Conservation (phyloP, 805 yeast species). For the Cyberlindnera euphorbiae region DNA sequence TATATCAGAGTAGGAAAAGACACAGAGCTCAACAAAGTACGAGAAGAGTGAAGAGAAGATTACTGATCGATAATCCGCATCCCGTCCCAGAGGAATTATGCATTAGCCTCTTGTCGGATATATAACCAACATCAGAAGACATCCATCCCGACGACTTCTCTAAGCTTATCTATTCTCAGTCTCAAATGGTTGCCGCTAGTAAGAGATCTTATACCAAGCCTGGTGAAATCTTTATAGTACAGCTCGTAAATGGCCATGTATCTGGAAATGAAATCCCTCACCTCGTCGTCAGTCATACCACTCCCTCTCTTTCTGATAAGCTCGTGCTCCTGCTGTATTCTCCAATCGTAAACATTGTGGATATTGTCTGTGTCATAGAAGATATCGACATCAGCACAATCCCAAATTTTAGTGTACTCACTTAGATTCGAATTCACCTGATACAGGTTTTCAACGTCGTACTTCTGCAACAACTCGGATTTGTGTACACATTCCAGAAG, state of each 20-base stretch:
- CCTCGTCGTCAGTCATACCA: slow-evolving; percentile 81
- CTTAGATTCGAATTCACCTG: slow-evolving; percentile 49
- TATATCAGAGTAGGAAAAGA: background rate
- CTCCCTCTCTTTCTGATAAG: slow-evolving; percentile 47
- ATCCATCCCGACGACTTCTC: slow-evolving; percentile 13
- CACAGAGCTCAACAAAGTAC: slow-evolving; percentile 1
- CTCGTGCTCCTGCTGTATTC: slow-evolving; percentile 61
- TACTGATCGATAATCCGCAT: background rate
- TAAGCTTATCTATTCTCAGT: slow-evolving; percentile 14
- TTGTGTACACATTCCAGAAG: slow-evolving; percentile 13
- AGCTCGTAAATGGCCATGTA: slow-evolving; percentile 83
- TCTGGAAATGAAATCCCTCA: slow-evolving; percentile 63
- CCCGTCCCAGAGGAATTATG: slow-evolving; percentile 1
- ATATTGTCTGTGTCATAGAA: slow-evolving; percentile 57
- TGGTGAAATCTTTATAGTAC: slow-evolving; percentile 46
- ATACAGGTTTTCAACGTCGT: slow-evolving; percentile 26
- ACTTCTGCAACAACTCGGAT: slow-evolving; percentile 23
- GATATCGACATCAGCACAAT: slow-evolving; percentile 52
- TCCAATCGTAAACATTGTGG: slow-evolving; percentile 69
- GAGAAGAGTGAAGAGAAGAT: background rate
- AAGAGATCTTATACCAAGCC: slow-evolving; percentile 25
- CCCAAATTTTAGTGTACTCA: slow-evolving; percentile 53
- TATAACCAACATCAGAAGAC: slow-evolving; percentile 7
- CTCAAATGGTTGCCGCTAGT: slow-evolving; percentile 15
- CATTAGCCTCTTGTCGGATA: slow-evolving; percentile 12